Conservation (phyloP, 495 filamentous ascomycete genomes). For the Penicillium ochrochloron region DNA sequence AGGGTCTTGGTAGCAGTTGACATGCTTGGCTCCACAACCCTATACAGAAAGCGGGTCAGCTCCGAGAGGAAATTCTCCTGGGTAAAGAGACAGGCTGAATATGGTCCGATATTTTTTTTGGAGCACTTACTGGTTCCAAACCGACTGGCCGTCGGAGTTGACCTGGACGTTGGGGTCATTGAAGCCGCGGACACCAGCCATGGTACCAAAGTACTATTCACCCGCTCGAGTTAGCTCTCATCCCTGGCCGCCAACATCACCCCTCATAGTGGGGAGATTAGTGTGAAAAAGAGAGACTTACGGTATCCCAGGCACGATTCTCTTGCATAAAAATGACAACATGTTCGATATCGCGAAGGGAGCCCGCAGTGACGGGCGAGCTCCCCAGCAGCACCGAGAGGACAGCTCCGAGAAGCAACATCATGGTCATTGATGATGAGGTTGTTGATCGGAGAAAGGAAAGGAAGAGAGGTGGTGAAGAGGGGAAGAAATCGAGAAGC, state of each 20-base stretch:
- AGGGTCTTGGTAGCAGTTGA: conserved; percentile 39
- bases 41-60: conserved; percentile 1
- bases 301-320: conserved; percentile 47
- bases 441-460: neutral
- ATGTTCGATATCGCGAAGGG: conserved; percentile 58
- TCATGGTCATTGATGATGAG: conserved; percentile 19
- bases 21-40: conserved; percentile 28
- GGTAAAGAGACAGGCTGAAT: neutral
- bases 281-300: conserved; percentile 17
- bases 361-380: conserved; percentile 39
- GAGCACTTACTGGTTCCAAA: conserved; percentile 54
- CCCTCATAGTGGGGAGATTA: neutral
- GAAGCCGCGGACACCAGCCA: conserved; percentile 61
- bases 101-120: neutral
- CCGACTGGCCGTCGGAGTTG: conserved; percentile 45
- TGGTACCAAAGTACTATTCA: conserved; percentile 55
- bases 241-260: neutral
- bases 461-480: neutral
- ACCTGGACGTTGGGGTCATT: conserved; percentile 61
- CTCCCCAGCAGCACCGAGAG: conserved; percentile 28
- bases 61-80: neutral
- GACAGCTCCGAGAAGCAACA: conserved; percentile 19
- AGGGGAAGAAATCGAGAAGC: conserved; percentile 5
- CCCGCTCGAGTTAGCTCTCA: conserved; percentile 7
- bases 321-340: conserved; percentile 65